Evolutionary conservation across 352 stramenopile species (phyloP).

Genomic region (Globisporangium splendens): DNA sequence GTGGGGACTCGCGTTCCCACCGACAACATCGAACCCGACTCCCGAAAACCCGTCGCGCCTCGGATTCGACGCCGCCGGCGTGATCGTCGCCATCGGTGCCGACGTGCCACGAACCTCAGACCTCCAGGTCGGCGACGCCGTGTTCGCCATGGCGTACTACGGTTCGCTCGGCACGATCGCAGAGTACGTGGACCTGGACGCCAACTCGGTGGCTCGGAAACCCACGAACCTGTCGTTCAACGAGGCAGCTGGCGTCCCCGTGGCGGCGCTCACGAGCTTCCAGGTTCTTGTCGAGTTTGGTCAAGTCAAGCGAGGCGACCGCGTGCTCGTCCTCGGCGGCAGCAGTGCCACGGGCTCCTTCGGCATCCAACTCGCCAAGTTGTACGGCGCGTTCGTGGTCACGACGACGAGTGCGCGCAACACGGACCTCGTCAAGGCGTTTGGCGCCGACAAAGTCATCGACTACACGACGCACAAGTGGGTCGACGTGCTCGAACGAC

Average conservation of each 20-base stretch:
- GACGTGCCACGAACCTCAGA: no score
- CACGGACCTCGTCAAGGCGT: conserved; percentile 40
- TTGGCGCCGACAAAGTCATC: no score
- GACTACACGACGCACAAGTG: conserved; percentile 52
- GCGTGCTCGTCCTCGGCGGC: conserved; percentile 27
- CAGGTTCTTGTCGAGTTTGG: conserved; percentile 17
- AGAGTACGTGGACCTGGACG: conserved; percentile 7
- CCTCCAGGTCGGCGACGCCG: no score
- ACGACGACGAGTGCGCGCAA: conserved; percentile 19
- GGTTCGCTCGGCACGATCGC: neutral
- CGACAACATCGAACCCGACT: no score
- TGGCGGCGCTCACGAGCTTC: conserved; percentile 20
- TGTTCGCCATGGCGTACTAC: no score
- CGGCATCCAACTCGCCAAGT: conserved; percentile 26
- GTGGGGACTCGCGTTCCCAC: no score
- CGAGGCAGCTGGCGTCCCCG: conserved; percentile 19
- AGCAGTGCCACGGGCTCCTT: conserved; percentile 16
- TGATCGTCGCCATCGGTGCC: no score
- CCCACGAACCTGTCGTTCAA: conserved; percentile 24
- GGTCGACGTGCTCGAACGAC: conserved; percentile 21
- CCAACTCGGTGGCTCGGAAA: conserved; percentile 23
- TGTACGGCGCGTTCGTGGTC: conserved; percentile 12
- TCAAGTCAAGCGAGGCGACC: conserved; percentile 20
- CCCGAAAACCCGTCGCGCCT: no score
- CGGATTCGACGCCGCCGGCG: no score